phyloP scores from a whole-genome alignment of 1,284 basidiomycete genomes.

The Lignosus rhinocerotis region DNA sequence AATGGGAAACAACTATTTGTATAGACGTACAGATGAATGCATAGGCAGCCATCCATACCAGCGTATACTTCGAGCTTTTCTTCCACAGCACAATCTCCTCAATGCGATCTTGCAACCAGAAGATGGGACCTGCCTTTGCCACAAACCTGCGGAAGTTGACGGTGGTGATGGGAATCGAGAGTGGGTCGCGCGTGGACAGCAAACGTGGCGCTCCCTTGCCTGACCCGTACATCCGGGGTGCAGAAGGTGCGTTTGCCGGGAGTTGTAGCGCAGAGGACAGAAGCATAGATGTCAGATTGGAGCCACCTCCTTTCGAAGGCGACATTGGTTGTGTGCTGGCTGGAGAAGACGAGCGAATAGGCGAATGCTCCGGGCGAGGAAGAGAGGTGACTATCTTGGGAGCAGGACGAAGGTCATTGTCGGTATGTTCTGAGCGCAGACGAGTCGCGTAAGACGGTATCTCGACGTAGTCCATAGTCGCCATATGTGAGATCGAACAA shows the following conservation, averaged over 20 bases:
- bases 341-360: slow-evolving; percentile 22
- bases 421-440: slow-evolving; percentile 34
- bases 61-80: slow-evolving; percentile 64
- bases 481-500: slow-evolving; percentile 36
- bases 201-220: slow-evolving; percentile 35
- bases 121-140: slow-evolving; percentile 62
- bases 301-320: slow-evolving; percentile 20
- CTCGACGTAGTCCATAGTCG: slow-evolving; percentile 52
- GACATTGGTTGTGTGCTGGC: slow-evolving; percentile 21
- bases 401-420: slow-evolving; percentile 39
- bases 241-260: slow-evolving; percentile 31
- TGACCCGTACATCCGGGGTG: slow-evolving; percentile 21
- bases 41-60: slow-evolving; percentile 67
- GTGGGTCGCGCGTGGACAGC: slow-evolving; percentile 55
- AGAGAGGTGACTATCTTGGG: slow-evolving; percentile 46
- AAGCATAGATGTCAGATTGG: slow-evolving; percentile 36
- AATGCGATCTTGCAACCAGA: slow-evolving; percentile 76
- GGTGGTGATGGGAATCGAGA: slow-evolving; percentile 71
- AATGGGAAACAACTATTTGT: not conserved
- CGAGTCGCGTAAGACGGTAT: slow-evolving; percentile 48
- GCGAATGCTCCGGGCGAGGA: slow-evolving; percentile 38
- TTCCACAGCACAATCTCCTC: slow-evolving; percentile 78
- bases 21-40: slow-evolving; percentile 64
- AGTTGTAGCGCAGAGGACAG: slow-evolving; percentile 36
- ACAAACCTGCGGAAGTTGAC: slow-evolving; percentile 76